These are phyloP conservation scores for Taphrina sp. DNA, from an alignment of 1,139 yeast species.

Conservation along the genomic window DNA sequence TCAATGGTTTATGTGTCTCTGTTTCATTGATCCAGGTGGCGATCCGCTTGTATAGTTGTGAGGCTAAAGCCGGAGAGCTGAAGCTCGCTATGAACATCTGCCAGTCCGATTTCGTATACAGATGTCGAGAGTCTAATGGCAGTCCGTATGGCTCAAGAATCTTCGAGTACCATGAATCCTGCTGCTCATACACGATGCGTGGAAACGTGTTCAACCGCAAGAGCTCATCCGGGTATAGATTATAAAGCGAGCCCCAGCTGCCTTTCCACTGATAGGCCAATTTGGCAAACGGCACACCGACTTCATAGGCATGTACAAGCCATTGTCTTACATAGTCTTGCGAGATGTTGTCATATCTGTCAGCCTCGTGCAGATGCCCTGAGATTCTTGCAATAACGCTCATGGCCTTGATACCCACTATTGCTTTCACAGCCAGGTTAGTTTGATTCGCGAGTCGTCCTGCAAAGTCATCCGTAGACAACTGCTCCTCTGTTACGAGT, in stretches of 20 bases:
- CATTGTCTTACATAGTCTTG: neutral
- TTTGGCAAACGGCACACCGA: constrained; percentile 15
- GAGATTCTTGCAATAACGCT: constrained; percentile 9
- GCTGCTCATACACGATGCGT: constrained; percentile 2
- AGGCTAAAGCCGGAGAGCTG: neutral
- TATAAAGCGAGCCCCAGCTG: constrained; percentile 23
- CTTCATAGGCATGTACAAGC: constrained; percentile 11
- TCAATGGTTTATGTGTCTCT: constrained; percentile 12
- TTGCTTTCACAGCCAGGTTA: constrained; percentile 24
- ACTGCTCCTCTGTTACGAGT: constrained; percentile 6
- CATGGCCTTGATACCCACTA: constrained; percentile 25
- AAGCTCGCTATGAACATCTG: constrained; percentile 12
- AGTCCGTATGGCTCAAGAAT: constrained; percentile 16
- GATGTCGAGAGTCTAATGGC: constrained; percentile 26
- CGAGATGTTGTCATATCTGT: neutral
- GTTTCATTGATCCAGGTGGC: constrained; percentile 17
- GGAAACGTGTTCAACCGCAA: constrained; percentile 6
- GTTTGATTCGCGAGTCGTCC: constrained; percentile 28
- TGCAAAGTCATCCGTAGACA: constrained; percentile 26
- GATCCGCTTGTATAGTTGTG: neutral
- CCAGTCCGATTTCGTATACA: constrained; percentile 27
- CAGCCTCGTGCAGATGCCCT: neutral
- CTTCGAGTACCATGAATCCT: constrained; percentile 13
- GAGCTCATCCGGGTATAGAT: constrained; percentile 9
- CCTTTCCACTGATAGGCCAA: constrained; percentile 27